These are phyloP conservation scores for Podaxis mareebaensis DNA, from an alignment of 768 basidiomycete genomes.

Conservation along the genomic window DNA sequence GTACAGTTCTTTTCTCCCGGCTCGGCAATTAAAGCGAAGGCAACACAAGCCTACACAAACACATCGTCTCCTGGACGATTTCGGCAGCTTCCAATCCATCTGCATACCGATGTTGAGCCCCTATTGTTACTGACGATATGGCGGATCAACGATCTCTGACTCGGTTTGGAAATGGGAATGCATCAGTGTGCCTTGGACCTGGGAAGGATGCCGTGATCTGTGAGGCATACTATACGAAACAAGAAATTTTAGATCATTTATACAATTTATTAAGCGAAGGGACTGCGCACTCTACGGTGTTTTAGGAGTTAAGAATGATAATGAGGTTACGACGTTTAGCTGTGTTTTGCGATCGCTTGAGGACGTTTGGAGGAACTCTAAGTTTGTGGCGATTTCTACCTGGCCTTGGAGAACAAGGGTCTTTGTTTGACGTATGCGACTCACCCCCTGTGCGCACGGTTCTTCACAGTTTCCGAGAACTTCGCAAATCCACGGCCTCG, in stretches of 20 bases:
- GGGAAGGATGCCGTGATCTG: neutral
- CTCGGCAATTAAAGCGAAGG: neutral
- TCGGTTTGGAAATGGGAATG: neutral
- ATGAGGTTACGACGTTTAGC: too few relatives aligned
- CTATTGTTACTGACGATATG: too few relatives aligned
- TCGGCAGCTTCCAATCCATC: neutral
- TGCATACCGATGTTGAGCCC: too few relatives aligned
- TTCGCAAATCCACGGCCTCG: neutral
- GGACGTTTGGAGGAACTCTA: too few relatives aligned
- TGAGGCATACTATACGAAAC: neutral
- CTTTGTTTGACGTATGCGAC: too few relatives aligned
- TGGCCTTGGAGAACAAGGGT: too few relatives aligned
- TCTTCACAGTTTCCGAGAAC: too few relatives aligned
- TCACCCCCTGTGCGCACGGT: too few relatives aligned
- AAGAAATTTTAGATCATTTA: neutral
- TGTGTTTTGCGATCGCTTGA: too few relatives aligned
- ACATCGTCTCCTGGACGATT: neutral
- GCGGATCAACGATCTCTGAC: neutral
- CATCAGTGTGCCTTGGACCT: neutral
- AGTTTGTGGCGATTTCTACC: too few relatives aligned
- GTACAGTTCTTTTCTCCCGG: neutral
- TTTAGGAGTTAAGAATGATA: too few relatives aligned
- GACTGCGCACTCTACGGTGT: neutral
- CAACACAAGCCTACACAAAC: neutral
- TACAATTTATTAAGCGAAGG: neutral